Percentiles rank a stretch among this genome's conserved stretches.
Conservation (phyloP, 345 rosid genomes). For the Acer negundo region DNA sequence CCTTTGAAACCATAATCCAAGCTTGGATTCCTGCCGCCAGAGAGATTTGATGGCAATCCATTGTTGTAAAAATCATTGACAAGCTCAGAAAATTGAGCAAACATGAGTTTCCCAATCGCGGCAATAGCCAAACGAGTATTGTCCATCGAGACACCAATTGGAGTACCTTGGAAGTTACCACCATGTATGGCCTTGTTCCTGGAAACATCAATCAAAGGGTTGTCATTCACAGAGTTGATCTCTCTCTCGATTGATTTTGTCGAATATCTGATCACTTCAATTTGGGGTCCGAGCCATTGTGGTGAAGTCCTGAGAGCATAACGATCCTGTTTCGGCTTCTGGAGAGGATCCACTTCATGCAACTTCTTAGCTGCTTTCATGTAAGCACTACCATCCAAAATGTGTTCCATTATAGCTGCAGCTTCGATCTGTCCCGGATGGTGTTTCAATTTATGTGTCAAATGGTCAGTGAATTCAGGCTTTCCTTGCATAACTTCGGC, state of each 20-base stretch:
- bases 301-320: slow-evolving; percentile 61
- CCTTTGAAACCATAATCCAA: slow-evolving; percentile 80
- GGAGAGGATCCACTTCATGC: slow-evolving; percentile 51
- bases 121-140: slow-evolving; percentile 51
- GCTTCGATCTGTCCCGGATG: slow-evolving; percentile 66
- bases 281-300: slow-evolving; percentile 62
- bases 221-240: slow-evolving; percentile 62
- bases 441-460: slow-evolving; percentile 60
- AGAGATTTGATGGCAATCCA: slow-evolving; percentile 70
- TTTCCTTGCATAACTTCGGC: slow-evolving; percentile 59
- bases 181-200: slow-evolving; percentile 75
- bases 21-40: slow-evolving; percentile 72
- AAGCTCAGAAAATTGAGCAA: slow-evolving; percentile 66
- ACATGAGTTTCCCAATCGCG: slow-evolving; percentile 53
- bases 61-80: slow-evolving; percentile 82
- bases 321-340: slow-evolving; percentile 57
- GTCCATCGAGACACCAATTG: slow-evolving; percentile 63
- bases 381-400: slow-evolving; percentile 47
- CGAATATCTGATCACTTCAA: slow-evolving; percentile 50
- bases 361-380: slow-evolving; percentile 45
- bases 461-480: slow-evolving; percentile 55
- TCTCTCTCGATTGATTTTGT: slow-evolving; percentile 55
- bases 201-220: slow-evolving; percentile 69
- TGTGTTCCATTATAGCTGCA: slow-evolving; percentile 62
- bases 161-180: slow-evolving; percentile 67